phyloP scores from a whole-genome alignment of 495 filamentous ascomycete genomes.

The Aspergillus steynii region DNA sequence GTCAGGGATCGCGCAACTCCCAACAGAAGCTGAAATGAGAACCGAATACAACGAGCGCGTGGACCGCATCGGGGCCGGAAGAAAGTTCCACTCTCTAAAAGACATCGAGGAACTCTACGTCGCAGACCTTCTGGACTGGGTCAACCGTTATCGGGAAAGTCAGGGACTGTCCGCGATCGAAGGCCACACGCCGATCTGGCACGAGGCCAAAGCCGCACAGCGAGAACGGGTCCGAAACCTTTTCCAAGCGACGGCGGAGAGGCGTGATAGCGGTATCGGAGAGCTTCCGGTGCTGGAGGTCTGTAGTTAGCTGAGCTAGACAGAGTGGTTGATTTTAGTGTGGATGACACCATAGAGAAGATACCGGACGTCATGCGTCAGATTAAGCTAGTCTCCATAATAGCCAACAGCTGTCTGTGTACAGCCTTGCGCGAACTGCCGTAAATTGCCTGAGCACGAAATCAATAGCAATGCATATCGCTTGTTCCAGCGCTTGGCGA shows the following conservation, averaged over 20 bases:
- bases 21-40: slow-evolving; percentile 47
- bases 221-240: slow-evolving; percentile 25
- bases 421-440: too few species aligned
- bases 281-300: slow-evolving; percentile 14
- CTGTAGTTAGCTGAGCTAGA: slow-evolving; percentile 5
- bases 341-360: slow-evolving; percentile 6
- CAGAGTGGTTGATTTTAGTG: slow-evolving; percentile 5
- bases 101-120: slow-evolving; percentile 57
- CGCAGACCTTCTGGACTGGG: slow-evolving; percentile 52
- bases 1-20: slow-evolving; percentile 51
- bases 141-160: slow-evolving; percentile 41
- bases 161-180: slow-evolving; percentile 35
- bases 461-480: not conserved
- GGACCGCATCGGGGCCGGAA: slow-evolving; percentile 47
- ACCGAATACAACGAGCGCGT: slow-evolving; percentile 51
- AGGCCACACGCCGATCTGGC: slow-evolving; percentile 49
- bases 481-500: not conserved
- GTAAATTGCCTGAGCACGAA: not conserved
- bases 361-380: too few species aligned
- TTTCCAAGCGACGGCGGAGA: slow-evolving; percentile 12
- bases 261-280: slow-evolving; percentile 17
- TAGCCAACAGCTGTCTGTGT: too few species aligned
- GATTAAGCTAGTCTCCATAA: too few species aligned
- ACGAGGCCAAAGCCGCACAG: slow-evolving; percentile 32
- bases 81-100: slow-evolving; percentile 55